These are phyloP conservation scores for Ceratocystiopsis minuta DNA, from an alignment of 2,329 filamentous ascomycete species.

Conservation along the genomic window DNA sequence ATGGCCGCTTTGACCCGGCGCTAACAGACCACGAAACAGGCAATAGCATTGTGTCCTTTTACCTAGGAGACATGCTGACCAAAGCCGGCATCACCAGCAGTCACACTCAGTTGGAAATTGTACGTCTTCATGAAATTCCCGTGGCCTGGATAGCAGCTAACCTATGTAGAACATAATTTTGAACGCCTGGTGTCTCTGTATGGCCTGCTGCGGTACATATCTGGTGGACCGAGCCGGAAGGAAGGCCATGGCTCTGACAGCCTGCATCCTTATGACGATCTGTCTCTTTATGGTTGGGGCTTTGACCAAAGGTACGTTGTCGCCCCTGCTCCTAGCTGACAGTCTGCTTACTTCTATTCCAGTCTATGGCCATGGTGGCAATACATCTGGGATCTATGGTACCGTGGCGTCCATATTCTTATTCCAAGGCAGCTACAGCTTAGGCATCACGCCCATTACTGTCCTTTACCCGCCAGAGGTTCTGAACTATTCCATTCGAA, in stretches of 20 bases:
- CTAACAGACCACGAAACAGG: not conserved
- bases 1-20: no score
- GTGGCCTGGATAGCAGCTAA: no score
- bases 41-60: conserved; percentile 7
- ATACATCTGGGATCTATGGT: conserved; percentile 5
- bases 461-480: conserved; percentile 26
- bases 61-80: conserved; percentile 1
- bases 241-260: not conserved
- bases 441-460: no score
- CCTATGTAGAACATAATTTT: conserved; percentile 1
- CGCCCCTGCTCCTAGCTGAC: no score
- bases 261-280: not conserved
- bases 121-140: no score
- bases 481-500: conserved; percentile 19
- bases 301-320: conserved; percentile 1
- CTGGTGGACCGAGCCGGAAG: conserved; percentile 12
- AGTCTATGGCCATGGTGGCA: not conserved
- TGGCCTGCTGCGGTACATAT: conserved; percentile 8
- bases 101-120: conserved; percentile 2
- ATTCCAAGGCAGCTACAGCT: conserved; percentile 32
- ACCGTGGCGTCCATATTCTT: conserved; percentile 33
- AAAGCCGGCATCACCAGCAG: conserved; percentile 5
- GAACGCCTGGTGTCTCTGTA: conserved; percentile 5
- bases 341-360: no score
- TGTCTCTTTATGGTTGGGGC: conserved; percentile 21